phyloP scores from a whole-genome alignment of 2,329 filamentous ascomycete species.

The Colletotrichum sp. region DNA sequence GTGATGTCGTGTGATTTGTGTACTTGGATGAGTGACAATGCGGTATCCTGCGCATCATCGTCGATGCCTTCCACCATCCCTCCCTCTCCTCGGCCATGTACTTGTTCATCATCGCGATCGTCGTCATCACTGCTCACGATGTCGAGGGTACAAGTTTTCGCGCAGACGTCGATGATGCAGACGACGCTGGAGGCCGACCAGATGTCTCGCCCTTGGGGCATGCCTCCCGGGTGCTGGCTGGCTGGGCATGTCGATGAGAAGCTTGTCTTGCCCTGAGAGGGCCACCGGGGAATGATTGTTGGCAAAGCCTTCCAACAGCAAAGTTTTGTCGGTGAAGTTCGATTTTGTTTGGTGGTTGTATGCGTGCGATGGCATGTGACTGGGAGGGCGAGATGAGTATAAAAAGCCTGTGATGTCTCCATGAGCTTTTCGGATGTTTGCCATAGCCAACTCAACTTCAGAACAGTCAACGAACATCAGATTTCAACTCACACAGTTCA shows the following conservation, averaged over 20 bases:
- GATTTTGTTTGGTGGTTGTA: not conserved
- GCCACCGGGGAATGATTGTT: not conserved
- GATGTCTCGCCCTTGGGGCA: not conserved
- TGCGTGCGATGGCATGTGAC: not conserved
- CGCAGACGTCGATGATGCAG: not conserved
- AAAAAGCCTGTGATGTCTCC: fast-evolving
- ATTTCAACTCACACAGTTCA: not conserved
- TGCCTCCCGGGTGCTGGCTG: not conserved
- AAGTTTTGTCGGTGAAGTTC: not conserved
- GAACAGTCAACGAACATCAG: no score
- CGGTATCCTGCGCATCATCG: not conserved
- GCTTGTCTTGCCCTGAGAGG: not conserved
- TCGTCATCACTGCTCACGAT: not conserved
- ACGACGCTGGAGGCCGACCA: not conserved
- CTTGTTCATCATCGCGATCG: not conserved
- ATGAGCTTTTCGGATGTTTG: not conserved
- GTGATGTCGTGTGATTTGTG: not conserved
- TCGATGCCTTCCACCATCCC: not conserved
- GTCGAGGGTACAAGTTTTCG: not conserved
- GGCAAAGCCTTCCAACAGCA: not conserved
- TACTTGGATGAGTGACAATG: not conserved
- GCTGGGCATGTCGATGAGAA: not conserved
- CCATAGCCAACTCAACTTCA: not conserved
- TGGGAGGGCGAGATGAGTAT: not conserved
- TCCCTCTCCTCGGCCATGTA: not conserved